phyloP scores from a whole-genome alignment of 495 filamentous ascomycete species.

The Neurospora hispaniola region DNA sequence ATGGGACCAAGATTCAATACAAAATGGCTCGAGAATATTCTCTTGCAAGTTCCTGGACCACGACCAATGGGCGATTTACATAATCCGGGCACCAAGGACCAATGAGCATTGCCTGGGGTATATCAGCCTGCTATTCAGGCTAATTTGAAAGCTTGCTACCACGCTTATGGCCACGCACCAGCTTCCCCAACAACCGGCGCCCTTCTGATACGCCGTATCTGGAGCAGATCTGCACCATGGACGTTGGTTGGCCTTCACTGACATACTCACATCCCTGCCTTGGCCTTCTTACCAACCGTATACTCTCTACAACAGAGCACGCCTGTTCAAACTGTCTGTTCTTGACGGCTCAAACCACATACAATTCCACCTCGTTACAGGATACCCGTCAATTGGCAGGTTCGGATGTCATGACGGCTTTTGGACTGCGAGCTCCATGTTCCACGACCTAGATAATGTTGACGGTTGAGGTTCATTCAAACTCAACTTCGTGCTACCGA shows the following conservation, averaged over 20 bases:
- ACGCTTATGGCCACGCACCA: background rate
- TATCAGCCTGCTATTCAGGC: background rate
- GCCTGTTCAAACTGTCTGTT: background rate
- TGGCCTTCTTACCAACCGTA: background rate
- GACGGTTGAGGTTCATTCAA: background rate
- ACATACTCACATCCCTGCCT: background rate
- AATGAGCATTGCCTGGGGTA: background rate
- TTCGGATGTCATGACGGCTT: background rate
- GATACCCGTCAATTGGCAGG: background rate
- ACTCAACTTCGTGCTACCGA: background rate
- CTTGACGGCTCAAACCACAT: background rate
- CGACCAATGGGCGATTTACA: background rate
- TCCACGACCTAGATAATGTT: background rate
- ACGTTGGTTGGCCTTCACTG: background rate
- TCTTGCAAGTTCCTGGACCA: background rate
- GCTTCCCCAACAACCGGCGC: background rate
- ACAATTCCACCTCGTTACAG: background rate
- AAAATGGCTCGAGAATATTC: background rate
- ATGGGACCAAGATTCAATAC: background rate
- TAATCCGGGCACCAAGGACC: background rate
- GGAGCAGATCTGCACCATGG: background rate
- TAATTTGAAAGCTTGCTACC: background rate
- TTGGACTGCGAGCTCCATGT: background rate
- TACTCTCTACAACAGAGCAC: background rate
- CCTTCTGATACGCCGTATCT: background rate